phyloP scores from a whole-genome alignment of 2,329 filamentous ascomycete genomes.

The Thelonectria olida region DNA sequence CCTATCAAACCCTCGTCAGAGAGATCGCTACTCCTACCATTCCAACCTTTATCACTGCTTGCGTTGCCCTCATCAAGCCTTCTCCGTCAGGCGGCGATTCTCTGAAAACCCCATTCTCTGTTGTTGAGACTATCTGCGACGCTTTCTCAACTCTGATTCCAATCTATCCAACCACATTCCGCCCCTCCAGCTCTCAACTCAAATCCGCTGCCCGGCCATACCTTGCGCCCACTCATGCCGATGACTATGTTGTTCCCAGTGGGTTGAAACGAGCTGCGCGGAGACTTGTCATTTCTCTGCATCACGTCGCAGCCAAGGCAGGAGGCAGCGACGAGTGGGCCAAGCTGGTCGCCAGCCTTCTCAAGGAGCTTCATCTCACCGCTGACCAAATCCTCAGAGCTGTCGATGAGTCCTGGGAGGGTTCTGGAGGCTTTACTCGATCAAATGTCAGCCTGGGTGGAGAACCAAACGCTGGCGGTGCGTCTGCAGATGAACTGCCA shows the following conservation, averaged over 20 bases:
- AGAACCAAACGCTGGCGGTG: constrained; percentile 58
- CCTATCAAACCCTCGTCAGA: constrained; percentile 82
- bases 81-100: constrained; percentile 43
- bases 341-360: constrained; percentile 67
- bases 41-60: constrained; percentile 76
- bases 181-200: constrained; percentile 77
- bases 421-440: constrained; percentile 61
- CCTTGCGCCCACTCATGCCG: constrained; percentile 71
- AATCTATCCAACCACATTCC: constrained; percentile 84
- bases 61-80: constrained; percentile 71
- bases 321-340: constrained; percentile 81
- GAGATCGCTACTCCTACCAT: constrained; percentile 89
- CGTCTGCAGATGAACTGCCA: constrained; percentile 63
- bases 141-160: constrained; percentile 78
- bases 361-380: constrained; percentile 74
- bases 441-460: constrained; percentile 55
- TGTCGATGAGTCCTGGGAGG: constrained; percentile 84
- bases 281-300: constrained; percentile 74
- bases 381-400: constrained; percentile 82
- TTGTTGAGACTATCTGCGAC: constrained; percentile 75
- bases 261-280: constrained; percentile 67
- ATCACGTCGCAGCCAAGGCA: constrained; percentile 84
- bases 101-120: constrained; percentile 49
- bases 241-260: constrained; percentile 57
- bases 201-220: constrained; percentile 66